Percentiles rank a stretch among this genome's conserved stretches.
phyloP scores from a whole-genome alignment of 305 asterid genomes.

The Solanum chacoense region DNA sequence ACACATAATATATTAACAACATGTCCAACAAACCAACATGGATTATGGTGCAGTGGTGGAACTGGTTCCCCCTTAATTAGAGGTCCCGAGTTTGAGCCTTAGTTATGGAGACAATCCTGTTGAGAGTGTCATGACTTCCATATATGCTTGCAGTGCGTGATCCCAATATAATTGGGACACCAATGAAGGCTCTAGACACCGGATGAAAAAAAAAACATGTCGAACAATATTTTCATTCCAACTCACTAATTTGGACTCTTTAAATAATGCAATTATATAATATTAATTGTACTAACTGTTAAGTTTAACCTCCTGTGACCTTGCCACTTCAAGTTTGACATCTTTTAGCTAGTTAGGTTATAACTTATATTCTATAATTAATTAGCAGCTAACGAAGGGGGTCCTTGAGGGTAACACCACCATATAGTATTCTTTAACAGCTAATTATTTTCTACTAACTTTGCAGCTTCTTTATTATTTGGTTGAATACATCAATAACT shows the following conservation, averaged over 20 bases:
- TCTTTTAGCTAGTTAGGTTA: not conserved
- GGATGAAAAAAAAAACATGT: too few relatives aligned
- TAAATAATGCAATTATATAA: not conserved
- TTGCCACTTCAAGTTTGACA: not conserved
- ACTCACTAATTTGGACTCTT: not conserved
- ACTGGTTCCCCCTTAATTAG: too few relatives aligned
- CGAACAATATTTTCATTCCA: not conserved
- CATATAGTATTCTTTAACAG: not conserved
- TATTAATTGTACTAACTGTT: not conserved
- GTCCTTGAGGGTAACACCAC: not conserved
- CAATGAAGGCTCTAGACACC: not conserved
- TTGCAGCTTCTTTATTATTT: not conserved
- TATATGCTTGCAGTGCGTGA: too few relatives aligned
- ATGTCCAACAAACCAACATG: not conserved
- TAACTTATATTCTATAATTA: not conserved
- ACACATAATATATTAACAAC: not conserved
- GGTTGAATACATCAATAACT: not conserved
- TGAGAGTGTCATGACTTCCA: not conserved
- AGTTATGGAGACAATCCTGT: not conserved
- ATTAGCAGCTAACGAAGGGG: not conserved
- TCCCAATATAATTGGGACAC: not conserved
- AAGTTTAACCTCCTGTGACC: not conserved
- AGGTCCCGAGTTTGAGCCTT: not conserved
- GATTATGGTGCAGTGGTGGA: rapidly evolving
- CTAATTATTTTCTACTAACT: not conserved